Conservation (phyloP, 208 protist species). For the Angomonas ambiguus region DNA sequence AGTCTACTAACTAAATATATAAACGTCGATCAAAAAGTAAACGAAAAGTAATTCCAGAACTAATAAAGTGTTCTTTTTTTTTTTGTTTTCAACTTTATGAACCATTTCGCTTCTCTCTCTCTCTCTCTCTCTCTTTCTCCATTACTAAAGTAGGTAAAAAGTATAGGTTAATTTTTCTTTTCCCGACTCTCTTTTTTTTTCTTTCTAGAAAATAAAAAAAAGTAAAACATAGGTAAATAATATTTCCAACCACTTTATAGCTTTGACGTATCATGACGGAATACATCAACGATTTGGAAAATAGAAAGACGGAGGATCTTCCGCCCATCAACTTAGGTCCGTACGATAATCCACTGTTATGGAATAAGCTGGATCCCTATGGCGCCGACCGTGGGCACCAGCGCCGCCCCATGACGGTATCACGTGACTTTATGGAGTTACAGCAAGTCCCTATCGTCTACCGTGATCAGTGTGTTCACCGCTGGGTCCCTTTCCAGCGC, state of each 20-base stretch:
- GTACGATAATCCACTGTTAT: slow-evolving; percentile 88
- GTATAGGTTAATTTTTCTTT: too few relatives aligned
- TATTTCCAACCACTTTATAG: not conserved
- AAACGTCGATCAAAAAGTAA: too few relatives aligned
- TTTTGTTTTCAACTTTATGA: not conserved
- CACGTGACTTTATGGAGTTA: slow-evolving; percentile 86
- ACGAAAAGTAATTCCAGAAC: too few relatives aligned
- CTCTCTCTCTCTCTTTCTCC: not conserved
- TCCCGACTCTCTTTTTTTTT: too few relatives aligned
- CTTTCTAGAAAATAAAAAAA: not conserved
- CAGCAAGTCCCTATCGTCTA: slow-evolving; percentile 82
- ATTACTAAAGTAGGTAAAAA: not conserved
- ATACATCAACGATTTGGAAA: slow-evolving; percentile 73
- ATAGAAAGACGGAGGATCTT: slow-evolving; percentile 47
- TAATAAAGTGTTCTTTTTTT: not conserved
- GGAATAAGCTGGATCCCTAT: slow-evolving; percentile 89
- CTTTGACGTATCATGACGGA: slow-evolving; percentile 61
- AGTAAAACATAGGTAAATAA: slow-evolving; percentile 2
- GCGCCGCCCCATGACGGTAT: slow-evolving; percentile 84
- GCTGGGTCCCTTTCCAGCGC: slow-evolving; percentile 77
- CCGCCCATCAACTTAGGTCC: slow-evolving; percentile 86
- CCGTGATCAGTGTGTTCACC: slow-evolving; percentile 88
- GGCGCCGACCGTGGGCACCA: slow-evolving; percentile 89
- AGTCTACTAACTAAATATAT: too few relatives aligned
- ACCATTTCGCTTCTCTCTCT: too few relatives aligned